Evolutionary conservation across 2,329 filamentous ascomycete genomes (phyloP), one percentile per base, ranked within the genome.

Genomic region (Clonostachys sp.): DNA sequence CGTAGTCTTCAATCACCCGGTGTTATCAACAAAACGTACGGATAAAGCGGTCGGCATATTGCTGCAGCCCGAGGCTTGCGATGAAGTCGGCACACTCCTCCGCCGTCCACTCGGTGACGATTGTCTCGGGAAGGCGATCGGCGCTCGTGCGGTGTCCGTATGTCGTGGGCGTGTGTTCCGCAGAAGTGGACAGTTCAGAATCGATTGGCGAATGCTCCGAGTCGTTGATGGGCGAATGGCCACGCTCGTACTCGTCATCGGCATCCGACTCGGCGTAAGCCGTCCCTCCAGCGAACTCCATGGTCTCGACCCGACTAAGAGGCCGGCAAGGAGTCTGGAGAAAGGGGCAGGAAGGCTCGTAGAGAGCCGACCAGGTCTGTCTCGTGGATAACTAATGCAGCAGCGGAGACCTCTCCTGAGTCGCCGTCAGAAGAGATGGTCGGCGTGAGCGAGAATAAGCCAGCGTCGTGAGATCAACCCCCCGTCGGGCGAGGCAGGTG

Each of bases 31-130:
- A 12, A 39, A 45, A 77, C 84, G 60, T 73, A 95, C 91, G 89
- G 67, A 94, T 74, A 64, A 96, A 95, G 18, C 77, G 77, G 60
- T 91, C 84, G 49, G 87, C 84, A 69, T 96, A 96, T 64, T 95
- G 89, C 55, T 82, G 77, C 58, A 96, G 71, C 34, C 89, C 89
- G 58, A 96, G 80, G 51, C 83, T 84, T 48, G 83, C 79, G 56
- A 96, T 81, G 62, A 95, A 97, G 59, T 95, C 90, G 55, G 90
- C 90, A 68, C 89, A 91, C 69, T 97, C 90, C 50, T 95, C 89
- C 14, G 83, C 85, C 3, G 84, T 85, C 88, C 88, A 94, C 58
- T 90, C 84, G 34, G 83, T 83, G 56, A 92, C 87, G 61, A 87
- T 81, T 43, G 86, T 87, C 59, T 87, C 84, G 55, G 87, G 87